These are phyloP conservation scores for Boletus reticuloceps DNA, from an alignment of 768 basidiomycete genomes.

Conservation along the genomic window DNA sequence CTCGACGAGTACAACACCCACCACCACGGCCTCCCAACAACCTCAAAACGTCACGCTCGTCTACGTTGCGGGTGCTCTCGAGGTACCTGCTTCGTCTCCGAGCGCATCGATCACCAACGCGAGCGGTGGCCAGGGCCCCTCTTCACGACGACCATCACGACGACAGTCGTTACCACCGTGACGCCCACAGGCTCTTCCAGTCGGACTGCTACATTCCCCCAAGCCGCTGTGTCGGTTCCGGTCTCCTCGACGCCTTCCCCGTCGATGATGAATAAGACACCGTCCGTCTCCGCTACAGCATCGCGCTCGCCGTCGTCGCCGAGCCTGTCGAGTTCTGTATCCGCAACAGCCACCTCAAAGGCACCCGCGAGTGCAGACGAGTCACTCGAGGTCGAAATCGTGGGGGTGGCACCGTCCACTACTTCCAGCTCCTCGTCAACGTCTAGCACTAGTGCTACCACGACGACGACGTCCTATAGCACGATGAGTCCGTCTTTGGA, in stretches of 20 bases:
- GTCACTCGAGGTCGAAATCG: constrained; percentile 23
- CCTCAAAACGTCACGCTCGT: constrained; percentile 48
- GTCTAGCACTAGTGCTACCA: not conserved
- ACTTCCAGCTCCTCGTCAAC: not conserved
- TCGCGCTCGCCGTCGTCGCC: constrained; percentile 3
- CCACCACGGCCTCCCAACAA: constrained; percentile 8
- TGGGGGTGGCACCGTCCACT: constrained; percentile 7
- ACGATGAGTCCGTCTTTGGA: constrained; percentile 7
- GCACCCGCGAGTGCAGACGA: not conserved
- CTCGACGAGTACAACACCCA: constrained; percentile 13
- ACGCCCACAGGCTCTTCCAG: constrained; percentile 3
- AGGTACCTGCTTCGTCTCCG: constrained; percentile 18
- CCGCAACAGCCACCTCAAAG: not conserved
- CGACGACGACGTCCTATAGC: not conserved
- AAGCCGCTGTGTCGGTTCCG: constrained; percentile 17
- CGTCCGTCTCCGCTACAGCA: not conserved
- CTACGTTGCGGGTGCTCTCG: constrained; percentile 43
- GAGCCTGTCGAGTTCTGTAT: not conserved
- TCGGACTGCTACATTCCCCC: constrained; percentile 5
- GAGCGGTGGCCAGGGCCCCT: not conserved
- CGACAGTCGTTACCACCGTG: constrained; percentile 16
- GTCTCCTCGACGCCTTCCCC: not conserved
- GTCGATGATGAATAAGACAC: not conserved
- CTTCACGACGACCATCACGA: constrained; percentile 28
- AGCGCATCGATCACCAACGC: not conserved